Conservation (phyloP, 1,284 basidiomycete genomes). For the Leccinum huronense region DNA sequence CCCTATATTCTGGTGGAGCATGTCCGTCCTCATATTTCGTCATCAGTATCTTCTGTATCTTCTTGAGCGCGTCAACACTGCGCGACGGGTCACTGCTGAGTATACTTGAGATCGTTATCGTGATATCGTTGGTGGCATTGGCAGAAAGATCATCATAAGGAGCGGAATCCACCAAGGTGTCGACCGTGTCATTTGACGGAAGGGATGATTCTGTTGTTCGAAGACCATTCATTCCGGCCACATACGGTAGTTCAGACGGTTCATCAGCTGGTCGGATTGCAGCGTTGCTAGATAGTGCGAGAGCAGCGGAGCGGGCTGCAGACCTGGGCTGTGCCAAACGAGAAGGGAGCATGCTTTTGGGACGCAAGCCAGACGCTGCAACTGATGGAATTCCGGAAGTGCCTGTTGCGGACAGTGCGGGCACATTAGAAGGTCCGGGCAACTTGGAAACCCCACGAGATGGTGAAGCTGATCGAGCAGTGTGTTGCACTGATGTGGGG, state of each 20-base stretch:
- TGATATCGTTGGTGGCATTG: conserved; percentile 55
- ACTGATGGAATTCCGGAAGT: conserved; percentile 37
- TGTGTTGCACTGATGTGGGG: conserved; percentile 40
- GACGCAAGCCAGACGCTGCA: conserved; percentile 51
- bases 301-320: conserved; percentile 28
- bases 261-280: conserved; percentile 27
- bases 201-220: conserved; percentile 15
- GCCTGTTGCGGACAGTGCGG: conserved; percentile 36
- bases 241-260: conserved; percentile 34
- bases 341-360: conserved; percentile 68
- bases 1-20: conserved; percentile 64
- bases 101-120: conserved; percentile 78
- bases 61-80: conserved; percentile 94
- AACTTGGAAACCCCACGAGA: conserved; percentile 30
- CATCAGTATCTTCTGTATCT: conserved; percentile 79
- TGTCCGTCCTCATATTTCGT: conserved; percentile 72
- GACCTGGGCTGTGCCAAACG: conserved; percentile 61
- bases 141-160: conserved; percentile 24
- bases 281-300: conserved; percentile 23
- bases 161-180: conserved; percentile 30
- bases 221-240: conserved; percentile 26
- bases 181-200: conserved; percentile 26
- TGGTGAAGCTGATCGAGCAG: conserved; percentile 50
- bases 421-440: conserved; percentile 22
- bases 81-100: conserved; percentile 80